A percentile compares a stretch with the other conserved stretches of the same genome.
These are phyloP conservation scores for Aspergillus cristatus DNA, from an alignment of 495 filamentous ascomycete genomes.

Conservation along the genomic window DNA sequence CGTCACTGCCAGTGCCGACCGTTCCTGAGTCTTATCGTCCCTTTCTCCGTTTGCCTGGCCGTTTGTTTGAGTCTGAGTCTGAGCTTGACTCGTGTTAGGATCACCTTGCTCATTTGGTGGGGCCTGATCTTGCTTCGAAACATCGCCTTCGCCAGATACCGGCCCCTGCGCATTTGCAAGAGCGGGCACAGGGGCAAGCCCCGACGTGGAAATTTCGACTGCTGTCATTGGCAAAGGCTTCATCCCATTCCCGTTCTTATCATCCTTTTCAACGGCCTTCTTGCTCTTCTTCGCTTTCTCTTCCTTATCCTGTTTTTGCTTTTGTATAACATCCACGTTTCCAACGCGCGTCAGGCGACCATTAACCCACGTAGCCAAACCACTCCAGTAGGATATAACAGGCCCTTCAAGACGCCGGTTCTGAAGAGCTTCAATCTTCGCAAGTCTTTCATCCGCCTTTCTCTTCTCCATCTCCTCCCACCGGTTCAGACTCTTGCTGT, in stretches of 20 bases:
- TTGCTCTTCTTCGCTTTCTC: slow-evolving; percentile 11
- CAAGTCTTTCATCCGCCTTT: slow-evolving; percentile 70
- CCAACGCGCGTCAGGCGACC: slow-evolving; percentile 68
- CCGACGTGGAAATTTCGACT: not conserved
- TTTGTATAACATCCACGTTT: slow-evolving; percentile 51
- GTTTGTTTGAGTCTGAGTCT: not conserved
- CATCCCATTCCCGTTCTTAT: slow-evolving; percentile 15
- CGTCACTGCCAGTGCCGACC: too few species aligned
- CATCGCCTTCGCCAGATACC: slow-evolving; percentile 4
- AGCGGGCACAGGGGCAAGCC: slow-evolving; percentile 2
- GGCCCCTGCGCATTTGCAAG: slow-evolving; percentile 1
- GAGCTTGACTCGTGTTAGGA: not conserved
- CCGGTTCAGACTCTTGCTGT: slow-evolving; percentile 81
- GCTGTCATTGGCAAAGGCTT: slow-evolving; percentile 2
- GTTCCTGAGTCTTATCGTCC: too few species aligned
- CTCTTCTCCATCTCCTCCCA: slow-evolving; percentile 91
- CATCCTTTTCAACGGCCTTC: slow-evolving; percentile 25
- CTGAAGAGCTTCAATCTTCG: slow-evolving; percentile 74
- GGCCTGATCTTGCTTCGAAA: slow-evolving; percentile 5
- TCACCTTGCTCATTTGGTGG: slow-evolving; percentile 1
- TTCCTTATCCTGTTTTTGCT: slow-evolving; percentile 31
- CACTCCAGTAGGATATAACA: slow-evolving; percentile 90
- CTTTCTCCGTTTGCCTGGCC: not conserved
- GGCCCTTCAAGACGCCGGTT: slow-evolving; percentile 81
- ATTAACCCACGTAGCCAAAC: slow-evolving; percentile 65